These are phyloP conservation scores for Pseudogymnoascus sp. DNA, from an alignment of 2,329 filamentous ascomycete species.

Conservation along the genomic window DNA sequence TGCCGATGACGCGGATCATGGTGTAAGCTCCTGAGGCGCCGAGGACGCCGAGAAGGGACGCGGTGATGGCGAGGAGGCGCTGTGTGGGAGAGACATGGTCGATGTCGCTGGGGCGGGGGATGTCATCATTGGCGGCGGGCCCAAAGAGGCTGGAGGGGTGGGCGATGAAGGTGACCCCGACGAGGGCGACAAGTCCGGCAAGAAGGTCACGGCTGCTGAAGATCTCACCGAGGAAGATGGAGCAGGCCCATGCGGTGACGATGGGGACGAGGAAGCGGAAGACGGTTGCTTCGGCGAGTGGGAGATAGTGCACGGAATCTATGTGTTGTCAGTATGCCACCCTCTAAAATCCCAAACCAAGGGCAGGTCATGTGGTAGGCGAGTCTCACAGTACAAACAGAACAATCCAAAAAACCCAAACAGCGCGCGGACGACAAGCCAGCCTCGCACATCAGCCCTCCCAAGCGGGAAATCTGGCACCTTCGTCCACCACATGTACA, in stretches of 20 bases:
- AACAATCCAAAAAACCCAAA: conserved; percentile 71
- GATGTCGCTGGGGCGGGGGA: conserved; percentile 8
- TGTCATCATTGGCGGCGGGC: background rate
- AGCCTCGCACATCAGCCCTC: conserved; percentile 50
- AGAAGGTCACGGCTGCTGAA: conserved; percentile 72
- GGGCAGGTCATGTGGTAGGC: background rate
- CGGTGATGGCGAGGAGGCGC: conserved; percentile 53
- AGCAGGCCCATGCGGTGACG: conserved; percentile 74
- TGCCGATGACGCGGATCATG: conserved; percentile 70
- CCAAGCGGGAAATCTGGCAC: conserved; percentile 67
- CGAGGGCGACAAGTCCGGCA: conserved; percentile 64
- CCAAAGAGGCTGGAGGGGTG: conserved; percentile 36
- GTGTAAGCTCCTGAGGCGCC: conserved; percentile 69
- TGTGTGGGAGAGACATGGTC: conserved; percentile 19
- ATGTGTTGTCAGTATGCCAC: background rate
- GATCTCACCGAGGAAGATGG: conserved; percentile 60
- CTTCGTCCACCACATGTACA: conserved; percentile 66
- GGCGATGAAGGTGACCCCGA: conserved; percentile 77
- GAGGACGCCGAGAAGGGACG: conserved; percentile 68
- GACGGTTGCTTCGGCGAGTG: conserved; percentile 80
- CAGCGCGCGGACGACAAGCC: conserved; percentile 60
- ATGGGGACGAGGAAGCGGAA: conserved; percentile 80
- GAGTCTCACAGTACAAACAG: conserved; percentile 35
- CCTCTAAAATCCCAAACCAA: background rate
- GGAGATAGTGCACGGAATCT: conserved; percentile 55